Conservation (phyloP, 768 basidiomycete species). For the Auricularia cornea region DNA sequence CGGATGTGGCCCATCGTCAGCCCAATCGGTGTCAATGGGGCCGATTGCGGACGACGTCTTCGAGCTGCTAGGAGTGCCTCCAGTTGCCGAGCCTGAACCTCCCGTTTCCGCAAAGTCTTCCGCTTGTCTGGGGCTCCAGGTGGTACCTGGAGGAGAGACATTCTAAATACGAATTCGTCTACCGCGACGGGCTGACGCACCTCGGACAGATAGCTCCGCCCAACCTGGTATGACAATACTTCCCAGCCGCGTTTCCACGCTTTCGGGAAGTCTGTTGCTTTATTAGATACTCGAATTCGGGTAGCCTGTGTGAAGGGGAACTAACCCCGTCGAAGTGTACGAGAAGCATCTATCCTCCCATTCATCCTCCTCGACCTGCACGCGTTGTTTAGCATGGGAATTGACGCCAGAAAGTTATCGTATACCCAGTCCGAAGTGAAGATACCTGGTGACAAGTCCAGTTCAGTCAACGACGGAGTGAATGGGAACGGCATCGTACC, state of each 20-base stretch:
- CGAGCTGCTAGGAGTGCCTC: neutral
- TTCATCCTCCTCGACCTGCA: no score
- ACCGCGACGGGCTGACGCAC: no score
- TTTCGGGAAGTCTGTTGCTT: no score
- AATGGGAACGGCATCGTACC: neutral
- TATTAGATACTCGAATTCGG: no score
- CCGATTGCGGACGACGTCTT: neutral
- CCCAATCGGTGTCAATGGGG: neutral
- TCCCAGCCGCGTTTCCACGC: no score
- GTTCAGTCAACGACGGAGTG: no score
- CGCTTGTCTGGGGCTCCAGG: neutral
- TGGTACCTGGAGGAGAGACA: neutral
- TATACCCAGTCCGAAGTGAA: neutral
- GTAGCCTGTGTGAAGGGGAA: no score
- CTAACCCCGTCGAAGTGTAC: neutral
- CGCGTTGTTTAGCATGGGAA: no score
- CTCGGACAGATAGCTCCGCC: no score
- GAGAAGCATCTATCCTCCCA: neutral
- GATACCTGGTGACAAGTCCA: no score
- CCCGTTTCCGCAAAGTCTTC: neutral
- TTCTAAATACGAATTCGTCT: neutral
- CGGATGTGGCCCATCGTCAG: neutral
- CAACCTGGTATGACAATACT: no score
- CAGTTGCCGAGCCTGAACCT: neutral
- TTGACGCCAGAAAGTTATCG: no score